Base-by-base conservation (phyloP, 805 yeast species). In the Cyberlindnera veronae region DNA sequence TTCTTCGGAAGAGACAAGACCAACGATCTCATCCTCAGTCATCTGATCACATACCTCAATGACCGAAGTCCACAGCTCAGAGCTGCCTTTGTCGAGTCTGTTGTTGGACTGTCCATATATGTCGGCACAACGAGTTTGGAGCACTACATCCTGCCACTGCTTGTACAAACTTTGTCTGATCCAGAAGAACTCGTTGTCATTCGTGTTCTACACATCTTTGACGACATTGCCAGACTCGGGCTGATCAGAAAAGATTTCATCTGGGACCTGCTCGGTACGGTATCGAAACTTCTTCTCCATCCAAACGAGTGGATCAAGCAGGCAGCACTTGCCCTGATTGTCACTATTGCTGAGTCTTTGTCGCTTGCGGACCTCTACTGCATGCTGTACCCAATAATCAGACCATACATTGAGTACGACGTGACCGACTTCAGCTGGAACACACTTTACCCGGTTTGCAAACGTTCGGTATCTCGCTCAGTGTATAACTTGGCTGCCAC, bases 261-360 rank as follows among this genome's bases (percentile, higher is more conserved):
- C 24, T 77, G 82, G 75, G 84, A 79, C 45, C 60, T 82, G 4
- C 62, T 79, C 14, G 62, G 64, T 3, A 63, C 69, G 3, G 66
- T 77, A 0, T 64, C 80, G 3, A 76, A 79, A 40, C 69, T 91
- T 20, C 55, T 84, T 0, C 60, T 90, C 8, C 97, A 90, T 56
- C 98, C 98, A 0, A 90, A 88, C 59, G 83, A 77, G 38, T 81
- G 95, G 80, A 81, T 91, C 10, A 63, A 95, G 28, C 87, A 85
- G 48, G 73, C 83, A 2, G 76, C 84, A 0, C 53, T 88, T 31
- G 63, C 70, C 2, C 67, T 89, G 36, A 67, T 89, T 2, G 66
- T 84, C 3, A 71, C 83, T 0, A 72, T 86, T 2, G 77, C 85
- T 1, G 67, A 70, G 3, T 78, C 77, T 50, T 60, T 89, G 19